phyloP scores from a whole-genome alignment of 2,329 filamentous ascomycete genomes.

The Cercospora canescens region DNA sequence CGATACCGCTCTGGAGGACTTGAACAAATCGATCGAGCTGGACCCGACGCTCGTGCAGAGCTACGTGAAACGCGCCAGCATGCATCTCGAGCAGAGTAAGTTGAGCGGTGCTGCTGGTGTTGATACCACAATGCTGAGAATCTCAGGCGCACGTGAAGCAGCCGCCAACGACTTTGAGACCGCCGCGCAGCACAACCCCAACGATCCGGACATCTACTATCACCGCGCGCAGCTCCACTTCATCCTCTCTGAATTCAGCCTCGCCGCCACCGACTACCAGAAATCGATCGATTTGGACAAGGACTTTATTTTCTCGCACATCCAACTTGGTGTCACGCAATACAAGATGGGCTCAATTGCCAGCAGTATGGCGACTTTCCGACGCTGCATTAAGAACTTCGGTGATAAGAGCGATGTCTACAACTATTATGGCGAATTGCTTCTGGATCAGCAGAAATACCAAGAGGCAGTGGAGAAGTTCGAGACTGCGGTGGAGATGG shows the following conservation, averaged over 20 bases:
- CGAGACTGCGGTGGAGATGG: slow-evolving; percentile 97
- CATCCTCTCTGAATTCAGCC: slow-evolving; percentile 89
- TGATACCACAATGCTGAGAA: slow-evolving; percentile 34
- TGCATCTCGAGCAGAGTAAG: slow-evolving; percentile 89
- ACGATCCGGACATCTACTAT: slow-evolving; percentile 97
- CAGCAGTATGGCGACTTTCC: slow-evolving; percentile 97
- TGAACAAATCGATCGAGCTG: slow-evolving; percentile 90
- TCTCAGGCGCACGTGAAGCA: slow-evolving; percentile 73
- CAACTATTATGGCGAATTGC: slow-evolving; percentile 98
- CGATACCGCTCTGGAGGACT: slow-evolving; percentile 74
- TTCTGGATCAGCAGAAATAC: slow-evolving; percentile 95
- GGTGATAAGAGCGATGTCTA: slow-evolving; percentile 95
- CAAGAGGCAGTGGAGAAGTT: slow-evolving; percentile 97
- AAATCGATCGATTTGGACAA: slow-evolving; percentile 97
- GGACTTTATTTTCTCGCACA: slow-evolving; percentile 98
- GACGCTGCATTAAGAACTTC: slow-evolving; percentile 97
- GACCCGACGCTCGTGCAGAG: slow-evolving; percentile 88
- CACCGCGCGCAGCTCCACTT: slow-evolving; percentile 98
- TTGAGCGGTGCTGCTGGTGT: slow-evolving; percentile 15
- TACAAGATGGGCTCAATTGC: slow-evolving; percentile 99
- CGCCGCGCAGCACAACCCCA: slow-evolving; percentile 79
- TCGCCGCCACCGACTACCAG: slow-evolving; percentile 97
- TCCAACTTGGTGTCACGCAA: slow-evolving; percentile 97
- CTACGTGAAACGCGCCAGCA: slow-evolving; percentile 98
- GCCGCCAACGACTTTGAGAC: slow-evolving; percentile 85